Evolutionary conservation across 2,329 filamentous ascomycete genomes (phyloP), one percentile per base, ranked within the genome.

Genomic region (Sordariomycetes sp.): DNA sequence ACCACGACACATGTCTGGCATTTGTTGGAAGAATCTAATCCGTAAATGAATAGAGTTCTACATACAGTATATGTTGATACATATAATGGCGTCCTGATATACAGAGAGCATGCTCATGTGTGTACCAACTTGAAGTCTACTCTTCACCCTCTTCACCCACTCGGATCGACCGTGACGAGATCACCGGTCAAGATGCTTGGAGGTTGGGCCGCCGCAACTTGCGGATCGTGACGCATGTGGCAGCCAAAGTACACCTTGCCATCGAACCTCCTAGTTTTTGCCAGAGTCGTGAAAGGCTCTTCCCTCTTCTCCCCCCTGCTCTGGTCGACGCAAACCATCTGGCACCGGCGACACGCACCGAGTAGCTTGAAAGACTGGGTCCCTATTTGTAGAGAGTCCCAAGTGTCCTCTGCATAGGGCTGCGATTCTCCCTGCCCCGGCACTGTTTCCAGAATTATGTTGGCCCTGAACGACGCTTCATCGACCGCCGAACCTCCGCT

Each of bases 301-400:
- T 86, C 77, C 42, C 79, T 76, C 53, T 78, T 83, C 42, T 77
- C 69, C 0, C 79, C 87, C 10, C 82, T 94, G 30, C 77, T 66
- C 54, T 95, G 92, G 49, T 98, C 80, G 30, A 96, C 76, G 52
- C 90, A 95, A 8, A 98, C 82, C 88, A 98, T 96, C 54, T 94
- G 87, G 47, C 92, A 98, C 39, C 92, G 68, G 39, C 86, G 75
- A 49, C 92, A 98, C 4, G 83, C 75, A 1, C 88, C 90, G 5
- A 96, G 61, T 48, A 93, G 75, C 40, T 82, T 68, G 46, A 86
- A 83, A 8, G 59, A 55, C 38, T 79, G 68, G 3, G 55, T 45
- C 2, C 82, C 83, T 37, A 95, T 82, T 8, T 60, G 66, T 26
- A 94, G 48, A 12, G 58, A 66, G 10, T 63, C 64, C 90, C 90